Evolutionary conservation across 1,139 yeast species (phyloP), one percentile per base, ranked within the genome.

Genomic region (Diutina scorzettiae): DNA sequence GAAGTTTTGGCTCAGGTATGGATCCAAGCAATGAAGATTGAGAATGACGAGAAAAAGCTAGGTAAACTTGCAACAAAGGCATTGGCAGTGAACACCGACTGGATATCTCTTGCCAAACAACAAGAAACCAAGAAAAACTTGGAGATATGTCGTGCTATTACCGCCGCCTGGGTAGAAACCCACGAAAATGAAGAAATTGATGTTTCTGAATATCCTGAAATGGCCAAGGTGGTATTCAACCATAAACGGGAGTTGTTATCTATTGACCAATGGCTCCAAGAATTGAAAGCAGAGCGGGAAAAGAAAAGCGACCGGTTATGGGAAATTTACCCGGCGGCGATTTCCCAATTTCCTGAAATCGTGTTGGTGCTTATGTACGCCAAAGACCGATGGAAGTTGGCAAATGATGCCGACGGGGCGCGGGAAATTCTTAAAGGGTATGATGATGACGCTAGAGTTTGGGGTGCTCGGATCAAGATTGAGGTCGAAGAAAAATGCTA

Each of bases 391-490:
- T 76, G 86, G 78, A 60, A 62, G 21, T 43, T 63, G 31, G 64
- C 55, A 1, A 60, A 66, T 1, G 77, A 82, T 50, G 52, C 70
- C 1, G 57, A 53, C 0, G 68, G 64, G 1, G 84, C 95, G 0
- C 63, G 81, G 44, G 52, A 54, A 0, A 70, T 84, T 2, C 59
- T 86, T 5, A 53, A 60, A 3, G 46, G 54, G 4, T 73, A 79
- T 1, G 49, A 60, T 2, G 20, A 23, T 0, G 68, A 64, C 46
- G 79, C 76, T 47, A 73, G 69, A 18, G 58, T 86, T 5, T 81
- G 89, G 86, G 60, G 80, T 40, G 93, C 93, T 0, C 70, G 78
- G 16, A 64, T 82, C 20, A 80, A 83, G 48, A 59, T 86, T 33
- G 85, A 83, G 46, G 60, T 60, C 33, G 70, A 63, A 37, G 64